phyloP scores from a whole-genome alignment of 148 eudicot genomes.

The Silene latifolia region DNA sequence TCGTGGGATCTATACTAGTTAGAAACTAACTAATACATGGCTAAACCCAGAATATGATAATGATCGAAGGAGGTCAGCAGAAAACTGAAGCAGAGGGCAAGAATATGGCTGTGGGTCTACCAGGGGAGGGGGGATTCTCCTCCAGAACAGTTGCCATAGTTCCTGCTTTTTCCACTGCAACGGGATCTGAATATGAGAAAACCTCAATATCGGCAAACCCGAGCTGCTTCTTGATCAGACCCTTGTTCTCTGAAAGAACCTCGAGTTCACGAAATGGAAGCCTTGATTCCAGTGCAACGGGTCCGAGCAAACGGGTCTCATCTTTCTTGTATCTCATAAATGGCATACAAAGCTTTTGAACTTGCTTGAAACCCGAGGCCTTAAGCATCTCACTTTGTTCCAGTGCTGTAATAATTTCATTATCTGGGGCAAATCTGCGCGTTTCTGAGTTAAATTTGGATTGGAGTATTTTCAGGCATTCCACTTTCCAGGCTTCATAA shows the following conservation, averaged over 20 bases:
- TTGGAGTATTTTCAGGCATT: constrained; percentile 64
- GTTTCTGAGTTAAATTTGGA: constrained; percentile 42
- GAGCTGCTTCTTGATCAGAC: constrained; percentile 64
- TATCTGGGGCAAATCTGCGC: constrained; percentile 61
- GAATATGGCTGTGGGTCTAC: constrained; percentile 76
- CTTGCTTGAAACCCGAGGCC: constrained; percentile 54
- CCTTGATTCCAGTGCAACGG: constrained; percentile 69
- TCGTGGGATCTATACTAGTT: too few relatives aligned
- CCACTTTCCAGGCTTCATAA: constrained; percentile 81
- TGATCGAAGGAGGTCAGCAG: too few relatives aligned
- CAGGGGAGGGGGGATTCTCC: constrained; percentile 81
- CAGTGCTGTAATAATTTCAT: constrained; percentile 58
- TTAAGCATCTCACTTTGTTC: constrained; percentile 51
- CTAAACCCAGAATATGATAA: too few relatives aligned
- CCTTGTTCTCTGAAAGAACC: constrained; percentile 61
- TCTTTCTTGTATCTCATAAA: constrained; percentile 81
- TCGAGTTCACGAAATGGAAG: constrained; percentile 78
- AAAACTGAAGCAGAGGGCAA: constrained; percentile 12
- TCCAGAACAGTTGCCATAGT: constrained; percentile 38
- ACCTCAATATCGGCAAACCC: constrained; percentile 58
- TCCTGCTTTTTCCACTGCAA: constrained; percentile 56
- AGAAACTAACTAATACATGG: too few relatives aligned
- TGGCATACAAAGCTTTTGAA: constrained; percentile 81
- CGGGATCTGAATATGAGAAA: constrained; percentile 44
- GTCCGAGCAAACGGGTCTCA: constrained; percentile 63